Conservation (phyloP, 305 asterid species). For the Fraxinus sp. region DNA sequence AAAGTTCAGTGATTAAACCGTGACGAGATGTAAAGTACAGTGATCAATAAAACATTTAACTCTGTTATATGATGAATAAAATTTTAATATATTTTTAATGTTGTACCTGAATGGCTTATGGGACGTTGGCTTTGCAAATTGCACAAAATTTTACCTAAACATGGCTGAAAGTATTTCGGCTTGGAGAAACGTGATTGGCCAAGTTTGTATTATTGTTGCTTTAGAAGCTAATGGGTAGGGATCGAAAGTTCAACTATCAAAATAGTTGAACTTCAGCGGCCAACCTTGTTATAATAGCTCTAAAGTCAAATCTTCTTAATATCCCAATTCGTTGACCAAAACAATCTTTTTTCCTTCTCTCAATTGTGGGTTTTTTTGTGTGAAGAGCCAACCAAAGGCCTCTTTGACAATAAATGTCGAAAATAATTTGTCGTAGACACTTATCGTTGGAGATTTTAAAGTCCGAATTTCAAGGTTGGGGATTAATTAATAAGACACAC, state of each 20-base stretch:
- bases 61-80: no score
- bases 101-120: neutral
- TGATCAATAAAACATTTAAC: no score
- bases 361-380: no score
- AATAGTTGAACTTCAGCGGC: neutral
- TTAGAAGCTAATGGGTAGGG: neutral
- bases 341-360: no score
- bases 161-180: neutral
- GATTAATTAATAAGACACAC: neutral
- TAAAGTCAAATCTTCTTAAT: neutral
- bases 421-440: neutral
- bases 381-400: no score
- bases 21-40: no score
- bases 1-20: no score
- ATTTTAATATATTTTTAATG: no score
- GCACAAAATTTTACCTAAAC: no score
- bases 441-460: neutral
- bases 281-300: neutral
- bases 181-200: neutral
- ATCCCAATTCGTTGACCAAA: neutral
- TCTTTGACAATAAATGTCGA: neutral
- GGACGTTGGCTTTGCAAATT: neutral
- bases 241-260: neutral
- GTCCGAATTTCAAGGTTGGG: neutral
- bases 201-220: neutral